Conservation (phyloP, 2,329 filamentous ascomycete genomes). For the Paraphoma chrysanthemicola region DNA sequence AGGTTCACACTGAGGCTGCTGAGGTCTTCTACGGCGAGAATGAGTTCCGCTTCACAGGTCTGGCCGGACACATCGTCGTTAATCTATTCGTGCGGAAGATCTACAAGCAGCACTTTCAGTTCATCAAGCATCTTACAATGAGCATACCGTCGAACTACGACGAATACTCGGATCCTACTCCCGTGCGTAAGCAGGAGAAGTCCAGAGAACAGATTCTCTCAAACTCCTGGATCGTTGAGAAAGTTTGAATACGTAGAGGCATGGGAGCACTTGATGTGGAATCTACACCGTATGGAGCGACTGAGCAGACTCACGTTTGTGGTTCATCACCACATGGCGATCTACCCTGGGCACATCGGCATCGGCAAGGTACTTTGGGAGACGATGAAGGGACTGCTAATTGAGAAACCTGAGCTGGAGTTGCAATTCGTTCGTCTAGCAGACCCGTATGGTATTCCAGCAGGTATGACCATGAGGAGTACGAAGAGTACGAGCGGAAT, state of each 20-base stretch:
- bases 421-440: neutral
- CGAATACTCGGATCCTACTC: neutral
- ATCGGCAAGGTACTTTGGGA: neutral
- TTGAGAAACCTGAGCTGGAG: neutral
- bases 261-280: neutral
- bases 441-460: neutral
- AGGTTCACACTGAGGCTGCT: slow-evolving; percentile 11
- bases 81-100: slow-evolving; percentile 1
- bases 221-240: neutral
- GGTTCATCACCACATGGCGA: neutral
- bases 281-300: neutral
- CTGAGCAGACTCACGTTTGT: neutral
- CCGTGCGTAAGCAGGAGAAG: neutral
- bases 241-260: neutral
- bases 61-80: slow-evolving; percentile 15
- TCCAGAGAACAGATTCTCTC: neutral
- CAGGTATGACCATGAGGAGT: neutral
- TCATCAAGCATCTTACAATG: neutral
- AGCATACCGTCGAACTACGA: neutral
- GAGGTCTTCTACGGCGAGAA: slow-evolving; percentile 19
- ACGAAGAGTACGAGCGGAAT: too few species aligned
- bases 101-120: neutral
- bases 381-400: neutral
- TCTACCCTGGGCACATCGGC: neutral
- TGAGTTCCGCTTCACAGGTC: slow-evolving; percentile 16